Evolutionary conservation across 768 basidiomycete species (phyloP), one percentile per base, ranked within the genome.

Genomic region (Russula griseocarnosa): DNA sequence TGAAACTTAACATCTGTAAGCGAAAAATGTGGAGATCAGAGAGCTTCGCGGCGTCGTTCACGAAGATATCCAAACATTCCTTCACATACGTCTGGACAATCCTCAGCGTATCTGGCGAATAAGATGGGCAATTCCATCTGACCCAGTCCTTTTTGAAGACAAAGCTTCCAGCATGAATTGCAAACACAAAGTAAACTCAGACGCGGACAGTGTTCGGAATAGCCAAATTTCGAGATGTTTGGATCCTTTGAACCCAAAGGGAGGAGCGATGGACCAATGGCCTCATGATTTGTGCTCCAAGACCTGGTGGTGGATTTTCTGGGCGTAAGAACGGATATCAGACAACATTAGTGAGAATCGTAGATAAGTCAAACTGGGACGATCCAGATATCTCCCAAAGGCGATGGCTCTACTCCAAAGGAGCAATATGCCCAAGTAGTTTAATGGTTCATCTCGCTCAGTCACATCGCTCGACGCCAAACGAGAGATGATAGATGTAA

Each of bases 51-150:
- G 71, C 55, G 57, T 76, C 71, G 46, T 78, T 75, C 24, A 74
- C 74, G 67, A 90, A 87, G 5, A 76, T 66, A 56, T 79, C 78
- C 28, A 92, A 68, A 66, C 80, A 85, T 34, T 71, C 73, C 16
- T 83, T 81, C 3, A 77, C 70, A 64, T 85, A 84, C 4, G 71
- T 75, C 67, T 91, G 88, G 8, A 81, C 77, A 50, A 79, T 71
- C 65, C 83, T 85, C 30, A 87, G 71, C 1, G 88, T 84, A 36
- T 83, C 90, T 92, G 62, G 64, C 79, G 83, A 7, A 89, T 74
- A 13, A 87, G 69, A 40, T 74, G 71, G 18, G 73, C 70, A 8
- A 78, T 71, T n/a, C 74, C 73, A 22, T 71, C 64, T 0, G 67
- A 36, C 1, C 67, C 60, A 24, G 40, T 42, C 10, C 28, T 28